phyloP scores from a whole-genome alignment of 306 rosid genomes.

The Inga laurina region DNA sequence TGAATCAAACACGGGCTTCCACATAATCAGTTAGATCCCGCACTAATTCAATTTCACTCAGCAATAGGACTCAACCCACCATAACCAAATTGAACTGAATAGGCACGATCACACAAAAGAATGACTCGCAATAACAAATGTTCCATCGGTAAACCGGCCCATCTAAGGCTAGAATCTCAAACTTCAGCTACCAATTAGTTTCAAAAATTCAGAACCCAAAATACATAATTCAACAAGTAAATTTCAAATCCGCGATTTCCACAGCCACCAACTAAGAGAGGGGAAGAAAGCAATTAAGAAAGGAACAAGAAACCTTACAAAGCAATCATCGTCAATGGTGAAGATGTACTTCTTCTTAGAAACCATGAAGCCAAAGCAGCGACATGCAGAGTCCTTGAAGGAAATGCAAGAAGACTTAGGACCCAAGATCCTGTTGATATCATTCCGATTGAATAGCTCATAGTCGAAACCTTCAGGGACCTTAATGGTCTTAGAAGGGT shows the following conservation, averaged over 20 bases:
- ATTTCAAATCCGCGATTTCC: neutral
- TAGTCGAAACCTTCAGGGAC: conserved; percentile 51
- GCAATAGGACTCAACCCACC: neutral
- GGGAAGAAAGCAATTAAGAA: neutral
- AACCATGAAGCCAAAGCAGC: conserved; percentile 56
- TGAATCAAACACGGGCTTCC: conserved; percentile 1
- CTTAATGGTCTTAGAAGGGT: conserved; percentile 34
- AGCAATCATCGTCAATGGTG: conserved; percentile 57
- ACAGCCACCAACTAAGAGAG: neutral
- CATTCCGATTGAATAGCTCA: conserved; percentile 49
- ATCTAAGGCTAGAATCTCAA: conserved; percentile 7
- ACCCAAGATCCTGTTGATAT: conserved; percentile 47
- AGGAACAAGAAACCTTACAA: conserved; percentile 47
- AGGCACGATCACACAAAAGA: neutral
- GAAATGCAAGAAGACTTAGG: conserved; percentile 57
- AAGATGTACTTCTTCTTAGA: conserved; percentile 58
- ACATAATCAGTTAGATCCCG: neutral
- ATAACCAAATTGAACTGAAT: neutral
- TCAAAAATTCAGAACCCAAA: neutral
- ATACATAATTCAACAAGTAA: neutral
- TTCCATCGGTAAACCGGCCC: neutral
- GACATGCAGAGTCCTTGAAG: conserved; percentile 56
- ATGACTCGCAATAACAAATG: neutral
- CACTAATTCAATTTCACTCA: neutral
- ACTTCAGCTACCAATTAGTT: neutral